Evolutionary conservation across 2,329 filamentous ascomycete genomes (phyloP).

Genomic region (Aspergillus novofumigatus): DNA sequence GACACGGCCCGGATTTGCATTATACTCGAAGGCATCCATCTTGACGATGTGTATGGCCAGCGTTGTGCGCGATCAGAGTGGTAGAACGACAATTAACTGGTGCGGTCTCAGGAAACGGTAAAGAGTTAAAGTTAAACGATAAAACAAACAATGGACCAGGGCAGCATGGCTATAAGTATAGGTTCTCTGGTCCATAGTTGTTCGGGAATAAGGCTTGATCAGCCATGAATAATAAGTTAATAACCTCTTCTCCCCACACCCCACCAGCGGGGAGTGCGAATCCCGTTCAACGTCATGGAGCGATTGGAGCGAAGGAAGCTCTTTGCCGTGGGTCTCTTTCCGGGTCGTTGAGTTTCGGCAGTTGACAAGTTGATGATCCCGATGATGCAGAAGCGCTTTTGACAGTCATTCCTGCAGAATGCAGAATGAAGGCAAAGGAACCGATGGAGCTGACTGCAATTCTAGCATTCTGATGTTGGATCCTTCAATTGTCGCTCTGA

Average conservation of each 20-base stretch:
- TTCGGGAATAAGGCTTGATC: slow-evolving; percentile 13
- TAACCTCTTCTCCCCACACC: slow-evolving; percentile 13
- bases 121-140: background rate
- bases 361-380: slow-evolving; percentile 4
- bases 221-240: slow-evolving; percentile 20
- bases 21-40: slow-evolving; percentile 57
- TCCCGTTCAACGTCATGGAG: slow-evolving; percentile 11
- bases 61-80: background rate
- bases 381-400: background rate
- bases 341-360: slow-evolving; percentile 9
- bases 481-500: background rate
- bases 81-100: background rate
- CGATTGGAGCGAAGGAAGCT: slow-evolving; percentile 7
- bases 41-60: slow-evolving; percentile 4
- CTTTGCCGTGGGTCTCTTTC: slow-evolving; percentile 15
- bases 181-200: background rate
- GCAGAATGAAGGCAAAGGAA: background rate
- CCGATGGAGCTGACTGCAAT: background rate
- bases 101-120: background rate
- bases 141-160: background rate
- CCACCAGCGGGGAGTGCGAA: slow-evolving; percentile 7
- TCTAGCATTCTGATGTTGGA: background rate
- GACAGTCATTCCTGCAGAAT: background rate
- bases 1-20: slow-evolving; percentile 50
- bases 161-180: background rate